Evolutionary conservation across 768 basidiomycete species (phyloP), one percentile per base, ranked within the genome.

Genomic region (Tricholoma sp.): DNA sequence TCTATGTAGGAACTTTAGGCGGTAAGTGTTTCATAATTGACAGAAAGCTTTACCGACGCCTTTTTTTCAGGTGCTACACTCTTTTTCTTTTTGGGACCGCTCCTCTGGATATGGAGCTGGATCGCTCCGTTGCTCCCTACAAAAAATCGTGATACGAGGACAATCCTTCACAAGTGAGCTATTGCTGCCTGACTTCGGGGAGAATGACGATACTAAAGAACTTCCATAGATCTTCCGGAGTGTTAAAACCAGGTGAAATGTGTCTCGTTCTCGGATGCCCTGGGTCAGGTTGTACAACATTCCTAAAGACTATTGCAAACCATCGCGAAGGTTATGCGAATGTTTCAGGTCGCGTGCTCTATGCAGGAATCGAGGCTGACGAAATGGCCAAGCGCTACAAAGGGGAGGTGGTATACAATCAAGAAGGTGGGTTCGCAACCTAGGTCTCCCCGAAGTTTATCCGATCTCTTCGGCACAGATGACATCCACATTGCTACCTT

Each of bases 401-500:
- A 53, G 93, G 91, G 50, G 91, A 90, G 68, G 86, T 89, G 1
- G 83, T 85, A 6, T 91, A 89, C 66, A 88, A 89, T 59, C 81
- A 83, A 68, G 88, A 89, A 77, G 85, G 86, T 85, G 49, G 13
- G 57, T 41, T 36, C 4, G 11, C 44, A 2, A 18, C 31, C 6
- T 29, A 12, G 20, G 10, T 18, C 48, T 20, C 37, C 33, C 28
- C 18, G 67, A n/a, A 58, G 10, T 2, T 28, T 18, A n/a, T 18
- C 50, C 55, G 12, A 60, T 28, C 37, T 24, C 31, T 32, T 15
- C 17, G 57, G n/a, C 20, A 4, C 51, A 86, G 92, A 88, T 60
- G 91, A 94, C 64, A 80, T 85, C 39, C 91, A 95, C 64, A 83
- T 94, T 44, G 80, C 91, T 1, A 92, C 90, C 1, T 72, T 96